Percentiles rank a stretch among this genome's conserved stretches.
These are phyloP conservation scores for Amaranthus cruentus DNA, from an alignment of 148 eudicot genomes.

Conservation along the genomic window DNA sequence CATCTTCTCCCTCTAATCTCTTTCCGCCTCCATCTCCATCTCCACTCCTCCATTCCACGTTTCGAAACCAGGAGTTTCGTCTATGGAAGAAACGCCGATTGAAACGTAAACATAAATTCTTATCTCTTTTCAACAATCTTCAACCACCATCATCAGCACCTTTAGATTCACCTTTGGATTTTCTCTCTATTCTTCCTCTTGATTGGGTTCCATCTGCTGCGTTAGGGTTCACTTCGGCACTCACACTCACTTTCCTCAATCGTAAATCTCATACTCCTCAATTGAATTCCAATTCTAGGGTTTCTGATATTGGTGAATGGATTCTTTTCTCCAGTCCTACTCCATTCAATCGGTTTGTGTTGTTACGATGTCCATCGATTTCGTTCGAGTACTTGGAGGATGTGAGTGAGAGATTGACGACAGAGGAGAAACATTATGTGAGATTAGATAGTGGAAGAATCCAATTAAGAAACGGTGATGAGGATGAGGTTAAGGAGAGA, in stretches of 20 bases:
- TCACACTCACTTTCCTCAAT: conserved; percentile 33
- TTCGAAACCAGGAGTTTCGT: conserved; percentile 18
- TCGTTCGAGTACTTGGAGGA: conserved; percentile 38
- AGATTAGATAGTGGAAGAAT: conserved; percentile 59
- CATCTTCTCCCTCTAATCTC: neutral
- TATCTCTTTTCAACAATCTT: conserved; percentile 3
- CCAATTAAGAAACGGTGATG: conserved; percentile 16
- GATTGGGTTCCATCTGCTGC: conserved; percentile 41
- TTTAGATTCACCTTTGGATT: conserved; percentile 13
- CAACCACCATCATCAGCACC: conserved; percentile 17
- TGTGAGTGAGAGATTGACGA: conserved; percentile 56
- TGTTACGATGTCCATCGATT: conserved; percentile 64
- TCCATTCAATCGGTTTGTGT: conserved; percentile 84
- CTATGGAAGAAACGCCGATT: conserved; percentile 27
- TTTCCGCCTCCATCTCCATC: neutral
- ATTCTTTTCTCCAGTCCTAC: conserved; percentile 70
- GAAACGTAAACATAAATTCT: conserved; percentile 7
- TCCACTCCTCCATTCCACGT: neutral
- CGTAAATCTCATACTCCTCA: neutral
- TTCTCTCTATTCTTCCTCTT: conserved; percentile 37
- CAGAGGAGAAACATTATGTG: conserved; percentile 67
- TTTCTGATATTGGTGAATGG: conserved; percentile 57
- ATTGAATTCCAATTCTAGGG: neutral
- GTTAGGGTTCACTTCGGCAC: conserved; percentile 51
- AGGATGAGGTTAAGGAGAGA: conserved; percentile 13